Percentiles rank a stretch among this genome's conserved stretches.
Evolutionary conservation across 2,329 filamentous ascomycete species (phyloP).

Genomic region (Myriosclerotinia scirpicola): DNA sequence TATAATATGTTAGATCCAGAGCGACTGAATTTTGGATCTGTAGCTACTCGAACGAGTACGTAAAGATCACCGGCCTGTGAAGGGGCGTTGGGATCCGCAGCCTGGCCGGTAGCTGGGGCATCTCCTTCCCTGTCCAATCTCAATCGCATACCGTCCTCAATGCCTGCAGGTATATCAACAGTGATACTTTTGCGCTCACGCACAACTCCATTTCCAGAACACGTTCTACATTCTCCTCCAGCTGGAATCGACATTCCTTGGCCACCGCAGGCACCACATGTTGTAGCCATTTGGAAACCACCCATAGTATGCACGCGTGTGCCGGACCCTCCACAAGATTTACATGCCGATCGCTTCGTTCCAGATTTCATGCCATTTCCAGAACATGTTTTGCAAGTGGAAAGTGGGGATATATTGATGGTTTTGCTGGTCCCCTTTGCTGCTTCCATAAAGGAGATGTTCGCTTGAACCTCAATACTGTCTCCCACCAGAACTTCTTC

Average conservation of each 20-base stretch:
- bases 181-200: constrained; percentile 80
- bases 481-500: constrained; percentile 85
- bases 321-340: constrained; percentile 81
- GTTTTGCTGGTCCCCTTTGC: constrained; percentile 88
- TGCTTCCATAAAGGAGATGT: constrained; percentile 92
- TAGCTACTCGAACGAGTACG: constrained; percentile 84
- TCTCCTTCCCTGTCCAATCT: constrained; percentile 85
- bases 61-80: constrained; percentile 85
- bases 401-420: constrained; percentile 80
- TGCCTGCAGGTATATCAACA: constrained; percentile 90
- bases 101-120: constrained; percentile 72
- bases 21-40: constrained; percentile 86
- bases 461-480: constrained; percentile 91
- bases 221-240: constrained; percentile 78
- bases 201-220: constrained; percentile 79
- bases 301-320: constrained; percentile 87
- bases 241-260: constrained; percentile 73
- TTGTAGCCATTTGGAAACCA: constrained; percentile 94
- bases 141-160: constrained; percentile 94
- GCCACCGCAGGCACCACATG: constrained; percentile 79
- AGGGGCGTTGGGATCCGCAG: constrained; percentile 60
- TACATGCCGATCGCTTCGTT: constrained; percentile 70
- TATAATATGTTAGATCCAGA: constrained; percentile 88
- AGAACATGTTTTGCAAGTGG: constrained; percentile 76
- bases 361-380: constrained; percentile 85